Evolutionary conservation across 1,284 basidiomycete species (phyloP), one percentile per base, ranked within the genome.

Genomic region (Rhodotorula sp.): DNA sequence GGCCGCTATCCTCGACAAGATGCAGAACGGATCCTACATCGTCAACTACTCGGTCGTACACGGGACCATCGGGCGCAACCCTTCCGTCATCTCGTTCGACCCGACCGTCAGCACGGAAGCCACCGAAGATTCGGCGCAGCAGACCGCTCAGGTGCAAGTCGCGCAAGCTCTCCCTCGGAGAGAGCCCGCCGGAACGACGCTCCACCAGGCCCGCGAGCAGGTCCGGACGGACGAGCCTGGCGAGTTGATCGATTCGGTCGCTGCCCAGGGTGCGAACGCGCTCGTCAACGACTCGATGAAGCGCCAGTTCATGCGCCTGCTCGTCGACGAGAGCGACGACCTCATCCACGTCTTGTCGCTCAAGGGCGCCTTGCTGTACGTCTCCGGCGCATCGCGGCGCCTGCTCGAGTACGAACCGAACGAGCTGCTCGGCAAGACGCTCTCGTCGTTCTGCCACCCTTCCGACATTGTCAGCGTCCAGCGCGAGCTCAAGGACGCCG

Each of bases 331-430:
- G 66, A 76, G 69, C 62, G 74, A 75, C 68, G 78, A 97, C 80
- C 91, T 95, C 79, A 84, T 97, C 52, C 90, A 92, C 79, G 93
- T 97, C 61, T 85, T 97, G 43, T 94, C 92, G 14, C 87, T 97
- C 76, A 97, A 97, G 79, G 95, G 95, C 38, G 86, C 86, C 14
- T 93, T 97, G 82, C 86, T 95, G 65, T 98, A 97, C 80, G 91
- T 93, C 66, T 91, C 92, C 0, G 92, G 91, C 1, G 86, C 87
- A 26, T 86, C 93, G 28, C 82, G 87, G 50, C 86, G 91, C 5
- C 60, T 77, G 52, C 76, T 79, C 63, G 77, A 78, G 64, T 79
- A 79, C 73, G 76, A 77, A 45, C 71, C 78, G 31, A 21, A 47
- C 56, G 92, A 95, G 72, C 86, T 97, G 65, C 67, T 93, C 47